A percentile compares a stretch with the other conserved stretches of the same genome.
These are phyloP conservation scores for Vitellaria paradoxa DNA, from an alignment of 179 eudicot species.

Conservation along the genomic window DNA sequence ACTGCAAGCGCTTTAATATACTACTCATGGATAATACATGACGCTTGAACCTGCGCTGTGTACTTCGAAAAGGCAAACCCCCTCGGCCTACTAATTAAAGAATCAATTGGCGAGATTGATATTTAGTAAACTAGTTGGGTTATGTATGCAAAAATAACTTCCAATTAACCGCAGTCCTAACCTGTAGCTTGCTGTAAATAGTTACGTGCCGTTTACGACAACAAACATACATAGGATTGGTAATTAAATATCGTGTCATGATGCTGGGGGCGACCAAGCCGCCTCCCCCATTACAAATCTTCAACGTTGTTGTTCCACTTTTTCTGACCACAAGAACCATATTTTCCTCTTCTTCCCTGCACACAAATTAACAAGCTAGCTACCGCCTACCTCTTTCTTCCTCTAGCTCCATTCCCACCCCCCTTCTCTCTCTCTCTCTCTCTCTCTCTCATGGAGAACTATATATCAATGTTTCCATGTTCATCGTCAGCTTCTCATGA, in stretches of 20 bases:
- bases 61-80: no score
- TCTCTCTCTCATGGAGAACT: slow-evolving; percentile 32
- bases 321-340: not conserved
- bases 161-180: no score
- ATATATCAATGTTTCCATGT: slow-evolving; percentile 29
- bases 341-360: not conserved
- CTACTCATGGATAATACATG: no score
- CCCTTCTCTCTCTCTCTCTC: slow-evolving; percentile 14
- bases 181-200: no score
- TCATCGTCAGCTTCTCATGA: slow-evolving; percentile 24
- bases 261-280: slow-evolving; percentile 1
- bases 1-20: no score
- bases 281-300: slow-evolving; percentile 12
- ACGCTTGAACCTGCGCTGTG: no score
- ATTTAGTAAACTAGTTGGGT: no score
- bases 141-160: no score
- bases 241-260: no score
- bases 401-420: not conserved
- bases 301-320: not conserved
- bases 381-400: not conserved
- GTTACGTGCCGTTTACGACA: slow-evolving; percentile 20
- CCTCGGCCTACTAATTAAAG: no score
- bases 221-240: not conserved
- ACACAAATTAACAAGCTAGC: not conserved
- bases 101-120: no score